A percentile compares a stretch with the other conserved stretches of the same genome.
Evolutionary conservation across 129 eudicot species (phyloP).

Genomic region (Apium graveolens): DNA sequence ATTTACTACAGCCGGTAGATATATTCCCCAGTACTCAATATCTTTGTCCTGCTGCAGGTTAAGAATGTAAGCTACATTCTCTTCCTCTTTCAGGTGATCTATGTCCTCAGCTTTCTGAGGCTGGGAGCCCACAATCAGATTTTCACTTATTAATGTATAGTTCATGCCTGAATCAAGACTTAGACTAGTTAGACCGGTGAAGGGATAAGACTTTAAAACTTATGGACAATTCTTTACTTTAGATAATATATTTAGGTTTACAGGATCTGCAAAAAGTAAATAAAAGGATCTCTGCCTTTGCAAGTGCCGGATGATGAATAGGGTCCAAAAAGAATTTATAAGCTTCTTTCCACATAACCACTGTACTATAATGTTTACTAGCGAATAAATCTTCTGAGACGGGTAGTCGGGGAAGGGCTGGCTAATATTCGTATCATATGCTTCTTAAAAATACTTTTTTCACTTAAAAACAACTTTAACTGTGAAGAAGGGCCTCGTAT

Average conservation of each 20-base stretch:
- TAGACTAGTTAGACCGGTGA: slow-evolving; percentile 6
- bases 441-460: background rate
- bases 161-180: slow-evolving; percentile 65
- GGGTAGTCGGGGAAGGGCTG: background rate
- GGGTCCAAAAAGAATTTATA: background rate
- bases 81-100: slow-evolving; percentile 72
- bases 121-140: slow-evolving; percentile 86
- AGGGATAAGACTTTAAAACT: background rate
- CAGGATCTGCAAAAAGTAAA: background rate
- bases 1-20: slow-evolving; percentile 49
- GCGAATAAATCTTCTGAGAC: too few species aligned
- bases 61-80: slow-evolving; percentile 76
- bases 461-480: background rate
- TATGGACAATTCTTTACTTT: background rate
- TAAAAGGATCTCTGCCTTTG: background rate
- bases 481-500: background rate
- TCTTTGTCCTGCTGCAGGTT: slow-evolving; percentile 92
- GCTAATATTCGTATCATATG: background rate
- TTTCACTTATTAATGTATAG: slow-evolving; percentile 67
- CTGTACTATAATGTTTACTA: background rate
- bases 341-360: background rate
- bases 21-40: slow-evolving; percentile 78
- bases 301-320: background rate
- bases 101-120: slow-evolving; percentile 91
- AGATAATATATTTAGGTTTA: background rate